A percentile compares a stretch with the other conserved stretches of the same genome.
Conservation (phyloP, 208 protist genomes). For the Borovskyia barvae region DNA sequence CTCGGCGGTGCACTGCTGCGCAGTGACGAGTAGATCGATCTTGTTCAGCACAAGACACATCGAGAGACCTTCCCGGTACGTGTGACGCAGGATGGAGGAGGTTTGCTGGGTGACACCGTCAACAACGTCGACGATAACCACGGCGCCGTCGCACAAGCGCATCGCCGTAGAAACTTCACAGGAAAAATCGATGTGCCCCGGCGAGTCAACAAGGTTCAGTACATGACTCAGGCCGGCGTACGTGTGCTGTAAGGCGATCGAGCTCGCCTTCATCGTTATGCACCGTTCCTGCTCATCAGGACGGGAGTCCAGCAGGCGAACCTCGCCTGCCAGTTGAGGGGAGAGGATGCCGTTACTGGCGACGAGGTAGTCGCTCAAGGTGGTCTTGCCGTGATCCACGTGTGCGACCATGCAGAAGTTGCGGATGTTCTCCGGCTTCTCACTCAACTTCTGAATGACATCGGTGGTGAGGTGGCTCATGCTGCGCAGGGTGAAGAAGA, state of each 20-base stretch:
- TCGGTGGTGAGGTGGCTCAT: slow-evolving; percentile 19
- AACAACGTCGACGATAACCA: slow-evolving; percentile 98
- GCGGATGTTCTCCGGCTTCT: slow-evolving; percentile 81
- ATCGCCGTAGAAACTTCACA: slow-evolving; percentile 97
- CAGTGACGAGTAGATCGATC: slow-evolving; percentile 96
- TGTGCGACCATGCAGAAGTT: slow-evolving; percentile 98
- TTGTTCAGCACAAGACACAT: slow-evolving; percentile 99
- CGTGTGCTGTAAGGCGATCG: slow-evolving; percentile 93
- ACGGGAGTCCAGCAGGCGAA: slow-evolving; percentile 97
- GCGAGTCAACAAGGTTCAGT: slow-evolving; percentile 99
- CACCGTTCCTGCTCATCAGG: slow-evolving; percentile 97
- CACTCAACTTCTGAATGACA: slow-evolving; percentile 52
- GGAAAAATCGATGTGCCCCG: slow-evolving; percentile 99
- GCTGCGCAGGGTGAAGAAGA: not conserved
- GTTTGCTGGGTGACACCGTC: slow-evolving; percentile 98
- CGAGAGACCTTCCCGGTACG: slow-evolving; percentile 93
- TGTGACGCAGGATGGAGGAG: slow-evolving; percentile 94
- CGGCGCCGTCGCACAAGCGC: slow-evolving; percentile 95
- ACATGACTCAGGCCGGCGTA: slow-evolving; percentile 67
- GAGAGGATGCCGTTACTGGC: slow-evolving; percentile 98
- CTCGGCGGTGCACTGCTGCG: slow-evolving; percentile 90
- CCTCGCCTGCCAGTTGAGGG: slow-evolving; percentile 94
- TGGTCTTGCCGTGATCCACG: slow-evolving; percentile 99
- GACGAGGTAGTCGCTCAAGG: slow-evolving; percentile 97
- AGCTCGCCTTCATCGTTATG: slow-evolving; percentile 99